Evolutionary conservation across 208 protist species (phyloP).

Genomic region (Porcisia deanei): DNA sequence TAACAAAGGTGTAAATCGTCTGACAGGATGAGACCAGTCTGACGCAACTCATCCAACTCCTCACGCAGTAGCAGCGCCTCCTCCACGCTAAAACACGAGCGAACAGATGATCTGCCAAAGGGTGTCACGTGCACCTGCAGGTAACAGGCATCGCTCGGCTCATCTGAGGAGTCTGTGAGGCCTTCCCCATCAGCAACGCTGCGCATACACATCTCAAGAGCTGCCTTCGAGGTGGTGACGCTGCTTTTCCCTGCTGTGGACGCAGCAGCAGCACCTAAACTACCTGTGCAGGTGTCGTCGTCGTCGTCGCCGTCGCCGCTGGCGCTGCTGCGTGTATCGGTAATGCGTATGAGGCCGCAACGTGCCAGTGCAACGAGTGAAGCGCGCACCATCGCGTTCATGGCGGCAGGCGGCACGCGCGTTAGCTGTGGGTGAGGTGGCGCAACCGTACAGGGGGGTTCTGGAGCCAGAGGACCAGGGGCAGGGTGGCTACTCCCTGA

Average conservation of each 20-base stretch:
- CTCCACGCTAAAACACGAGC: conserved; percentile 82
- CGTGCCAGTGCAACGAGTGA: conserved; percentile 22
- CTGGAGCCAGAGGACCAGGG: neutral
- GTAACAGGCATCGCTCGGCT: neutral
- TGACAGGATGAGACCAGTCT: conserved; percentile 75
- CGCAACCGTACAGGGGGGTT: neutral
- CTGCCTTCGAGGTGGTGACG: neutral
- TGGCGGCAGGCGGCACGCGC: conserved; percentile 12
- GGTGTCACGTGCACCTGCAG: conserved; percentile 44
- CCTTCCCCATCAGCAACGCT: too few relatives aligned
- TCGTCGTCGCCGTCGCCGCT: neutral
- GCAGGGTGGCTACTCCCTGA: conserved; percentile 14
- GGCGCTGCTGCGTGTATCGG: neutral
- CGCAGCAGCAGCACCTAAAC: neutral
- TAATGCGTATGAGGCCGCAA: conserved; percentile 13
- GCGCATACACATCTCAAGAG: neutral
- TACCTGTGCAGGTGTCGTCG: neutral
- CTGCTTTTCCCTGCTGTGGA: neutral
- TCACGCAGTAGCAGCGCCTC: conserved; percentile 71
- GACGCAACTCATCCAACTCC: conserved; percentile 71
- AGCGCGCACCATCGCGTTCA: conserved; percentile 19
- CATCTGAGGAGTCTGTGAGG: neutral
- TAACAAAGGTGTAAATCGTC: conserved; percentile 93
- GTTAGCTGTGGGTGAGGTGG: neutral
- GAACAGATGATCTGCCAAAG: conserved; percentile 74